A percentile compares a stretch with the other conserved stretches of the same genome.
phyloP scores from a whole-genome alignment of 306 rosid genomes.

The peach (Prunus persica) region DNA sequence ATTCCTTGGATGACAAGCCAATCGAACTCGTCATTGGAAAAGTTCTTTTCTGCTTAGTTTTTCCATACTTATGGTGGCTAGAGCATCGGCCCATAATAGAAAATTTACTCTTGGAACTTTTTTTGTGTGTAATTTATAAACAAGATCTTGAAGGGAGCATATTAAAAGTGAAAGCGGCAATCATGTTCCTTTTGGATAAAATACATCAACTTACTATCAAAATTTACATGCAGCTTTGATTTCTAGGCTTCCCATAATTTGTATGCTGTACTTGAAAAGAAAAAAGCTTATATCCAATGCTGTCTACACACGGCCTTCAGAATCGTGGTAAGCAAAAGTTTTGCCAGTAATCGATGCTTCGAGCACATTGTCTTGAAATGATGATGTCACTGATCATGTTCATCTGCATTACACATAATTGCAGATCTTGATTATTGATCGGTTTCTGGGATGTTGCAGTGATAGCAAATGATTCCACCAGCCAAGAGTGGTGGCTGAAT shows the following conservation, averaged over 20 bases:
- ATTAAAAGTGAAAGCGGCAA: not conserved
- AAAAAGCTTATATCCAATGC: not conserved
- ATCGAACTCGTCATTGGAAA: no score
- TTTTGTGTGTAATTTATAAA: no score
- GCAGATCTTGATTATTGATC: not conserved
- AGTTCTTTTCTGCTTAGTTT: no score
- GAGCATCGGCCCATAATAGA: no score
- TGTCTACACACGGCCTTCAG: not conserved
- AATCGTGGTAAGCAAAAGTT: not conserved
- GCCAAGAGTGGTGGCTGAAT: not conserved
- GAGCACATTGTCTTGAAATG: not conserved
- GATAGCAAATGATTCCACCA: conserved; percentile 17
- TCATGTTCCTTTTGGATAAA: not conserved
- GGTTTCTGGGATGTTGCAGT: not conserved
- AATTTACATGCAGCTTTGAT: not conserved
- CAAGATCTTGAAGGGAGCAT: no score
- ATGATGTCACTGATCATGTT: not conserved
- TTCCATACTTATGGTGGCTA: no score
- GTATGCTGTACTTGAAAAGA: not conserved
- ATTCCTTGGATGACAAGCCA: no score
- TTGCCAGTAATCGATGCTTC: not conserved
- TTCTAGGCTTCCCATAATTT: not conserved
- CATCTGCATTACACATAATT: not conserved
- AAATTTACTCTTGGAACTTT: no score
- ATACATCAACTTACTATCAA: not conserved